phyloP scores from a whole-genome alignment of 2,329 filamentous ascomycete species.

The Aureobasidium sp. region DNA sequence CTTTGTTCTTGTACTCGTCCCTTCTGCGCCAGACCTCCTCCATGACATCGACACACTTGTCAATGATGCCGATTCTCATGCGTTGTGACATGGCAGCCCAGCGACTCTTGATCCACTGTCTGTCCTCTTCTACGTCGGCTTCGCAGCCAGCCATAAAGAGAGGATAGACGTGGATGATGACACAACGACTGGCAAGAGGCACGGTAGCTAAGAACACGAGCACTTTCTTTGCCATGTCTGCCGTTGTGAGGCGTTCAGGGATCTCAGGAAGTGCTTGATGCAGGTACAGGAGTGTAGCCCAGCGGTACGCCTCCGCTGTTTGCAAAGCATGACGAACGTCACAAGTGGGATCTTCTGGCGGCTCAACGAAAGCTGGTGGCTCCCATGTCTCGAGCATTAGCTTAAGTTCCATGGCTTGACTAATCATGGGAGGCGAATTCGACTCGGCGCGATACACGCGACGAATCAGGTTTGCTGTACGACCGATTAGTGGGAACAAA shows the following conservation, averaged over 20 bases:
- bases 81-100: constrained; percentile 54
- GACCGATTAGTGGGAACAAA: constrained; percentile 60
- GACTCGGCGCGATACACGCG: constrained; percentile 46
- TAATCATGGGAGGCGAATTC: constrained; percentile 55
- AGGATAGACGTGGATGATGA: constrained; percentile 63
- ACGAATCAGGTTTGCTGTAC: constrained; percentile 57
- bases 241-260: constrained; percentile 45
- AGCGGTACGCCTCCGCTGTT: constrained; percentile 59
- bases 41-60: constrained; percentile 56
- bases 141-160: constrained; percentile 61
- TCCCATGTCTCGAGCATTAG: constrained; percentile 53
- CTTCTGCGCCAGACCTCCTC: constrained; percentile 59
- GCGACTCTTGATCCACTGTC: constrained; percentile 54
- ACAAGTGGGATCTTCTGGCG: constrained; percentile 55
- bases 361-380: constrained; percentile 48
- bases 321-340: constrained; percentile 57
- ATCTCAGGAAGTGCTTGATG: constrained; percentile 63
- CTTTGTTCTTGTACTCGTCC: constrained; percentile 41
- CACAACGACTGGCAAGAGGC: constrained; percentile 51
- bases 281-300: constrained; percentile 57
- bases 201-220: constrained; percentile 56
- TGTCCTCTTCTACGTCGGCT: constrained; percentile 49
- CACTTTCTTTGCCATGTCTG: constrained; percentile 53
- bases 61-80: constrained; percentile 60
- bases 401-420: constrained; percentile 54